phyloP scores from a whole-genome alignment of 139 green algal species.

The Dunaliella sp. region DNA sequence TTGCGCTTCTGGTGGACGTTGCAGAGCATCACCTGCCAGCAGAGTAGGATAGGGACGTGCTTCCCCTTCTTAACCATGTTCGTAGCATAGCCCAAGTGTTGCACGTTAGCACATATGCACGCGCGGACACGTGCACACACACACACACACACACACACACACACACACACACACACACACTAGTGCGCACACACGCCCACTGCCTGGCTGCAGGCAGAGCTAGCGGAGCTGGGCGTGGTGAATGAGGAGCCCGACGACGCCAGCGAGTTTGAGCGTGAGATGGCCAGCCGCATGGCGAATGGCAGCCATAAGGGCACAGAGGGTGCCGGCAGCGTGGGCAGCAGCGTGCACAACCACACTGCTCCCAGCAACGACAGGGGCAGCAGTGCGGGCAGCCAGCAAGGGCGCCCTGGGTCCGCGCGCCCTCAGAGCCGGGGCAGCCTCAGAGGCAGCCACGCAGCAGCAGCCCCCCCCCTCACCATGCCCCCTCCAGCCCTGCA shows the following conservation, averaged over 20 bases:
- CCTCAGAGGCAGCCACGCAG: too few relatives aligned
- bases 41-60: too few relatives aligned
- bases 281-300: too few relatives aligned
- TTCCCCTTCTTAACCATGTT: too few relatives aligned
- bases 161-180: neutral
- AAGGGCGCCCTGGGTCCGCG: too few relatives aligned
- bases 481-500: too few relatives aligned
- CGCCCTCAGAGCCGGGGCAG: neutral
- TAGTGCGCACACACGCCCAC: neutral
- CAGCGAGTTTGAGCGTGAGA: neutral
- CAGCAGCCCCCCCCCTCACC: too few relatives aligned
- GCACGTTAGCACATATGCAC: too few relatives aligned
- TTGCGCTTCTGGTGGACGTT: too few relatives aligned
- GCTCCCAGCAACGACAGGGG: neutral
- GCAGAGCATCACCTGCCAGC: too few relatives aligned
- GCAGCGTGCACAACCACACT: neutral
- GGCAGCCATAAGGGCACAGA: neutral
- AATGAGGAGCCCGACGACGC: conserved; percentile 5
- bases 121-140: neutral
- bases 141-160: neutral
- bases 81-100: too few relatives aligned
- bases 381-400: neutral
- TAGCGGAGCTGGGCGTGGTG: conserved; percentile 13
- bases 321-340: neutral
- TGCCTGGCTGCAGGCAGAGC: neutral